phyloP scores from a whole-genome alignment of 129 eudicot species.

The Artemisia tridentata region DNA sequence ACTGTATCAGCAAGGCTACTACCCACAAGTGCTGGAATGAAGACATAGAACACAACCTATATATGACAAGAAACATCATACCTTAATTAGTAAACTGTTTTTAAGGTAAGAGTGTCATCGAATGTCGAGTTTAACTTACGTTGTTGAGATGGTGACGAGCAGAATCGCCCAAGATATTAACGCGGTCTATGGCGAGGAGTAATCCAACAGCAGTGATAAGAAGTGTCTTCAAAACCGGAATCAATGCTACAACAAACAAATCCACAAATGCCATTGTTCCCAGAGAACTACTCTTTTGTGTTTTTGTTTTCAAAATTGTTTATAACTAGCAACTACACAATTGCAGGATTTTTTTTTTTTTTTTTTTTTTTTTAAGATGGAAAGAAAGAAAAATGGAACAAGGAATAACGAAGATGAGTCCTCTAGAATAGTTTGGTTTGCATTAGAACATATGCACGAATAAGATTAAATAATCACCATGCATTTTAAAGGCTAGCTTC shows the following conservation, averaged over 20 bases:
- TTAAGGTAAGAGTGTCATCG: background rate
- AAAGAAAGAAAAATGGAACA: no score
- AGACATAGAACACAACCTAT: slow-evolving; percentile 57
- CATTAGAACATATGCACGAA: no score
- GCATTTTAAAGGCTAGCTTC: no score
- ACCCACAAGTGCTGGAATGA: slow-evolving; percentile 48
- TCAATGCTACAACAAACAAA: slow-evolving; percentile 54
- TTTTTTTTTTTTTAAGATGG: no score
- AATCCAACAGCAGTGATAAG: slow-evolving; percentile 47
- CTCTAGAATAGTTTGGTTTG: no score
- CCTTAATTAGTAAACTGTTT: background rate
- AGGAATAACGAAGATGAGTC: no score
- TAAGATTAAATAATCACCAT: no score
- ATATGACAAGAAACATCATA: slow-evolving; percentile 3
- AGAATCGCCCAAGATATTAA: slow-evolving; percentile 41
- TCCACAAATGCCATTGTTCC: slow-evolving; percentile 39
- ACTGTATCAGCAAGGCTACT: slow-evolving; percentile 48
- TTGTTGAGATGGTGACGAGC: slow-evolving; percentile 61
- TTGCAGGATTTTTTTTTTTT: no score
- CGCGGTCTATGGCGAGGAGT: slow-evolving; percentile 50
- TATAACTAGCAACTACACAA: background rate
- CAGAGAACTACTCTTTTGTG: no score
- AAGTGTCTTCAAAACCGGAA: slow-evolving; percentile 58
- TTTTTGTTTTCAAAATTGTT: no score
- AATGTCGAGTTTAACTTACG: slow-evolving; percentile 24